Base-by-base conservation (phyloP, 257 asterid genomes). In the Solanum gracilifrons region DNA sequence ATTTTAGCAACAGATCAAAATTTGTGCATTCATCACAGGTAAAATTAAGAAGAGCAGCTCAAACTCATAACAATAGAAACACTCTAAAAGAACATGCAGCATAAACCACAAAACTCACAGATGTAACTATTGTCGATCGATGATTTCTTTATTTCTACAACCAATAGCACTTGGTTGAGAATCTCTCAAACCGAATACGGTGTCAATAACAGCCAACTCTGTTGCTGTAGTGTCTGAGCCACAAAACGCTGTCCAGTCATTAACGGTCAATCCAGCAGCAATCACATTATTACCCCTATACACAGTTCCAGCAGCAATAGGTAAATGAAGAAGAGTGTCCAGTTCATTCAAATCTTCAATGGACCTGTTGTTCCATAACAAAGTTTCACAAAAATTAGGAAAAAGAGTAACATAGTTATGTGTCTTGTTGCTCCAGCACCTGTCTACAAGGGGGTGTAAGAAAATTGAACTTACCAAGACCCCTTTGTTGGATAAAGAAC, bases 141-240 rank as follows among this genome's bases (percentile, higher is more conserved):
- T 46, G 98, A 94, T 48, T 92, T 95, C 87, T 98, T 89, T 95
- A 95, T 94, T 91, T 96, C 98, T 75, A 93, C 94, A 5, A 5
- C 93, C 98, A 64, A 95, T 89, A 11, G 95, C 92, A 85, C 94
- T 91, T 7, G 98, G 96, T 87, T 93, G 95, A 88, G 94, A 98
- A 85, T 93, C 98, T 88, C 98, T 93, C 90, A 95, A 86, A 94
- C 94, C 93, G 92, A 96, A 96, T 36, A 96, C 93, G 2, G 91
- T 93, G 90, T 95, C 98, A 7, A 94, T 90, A 8, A 95, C 97
- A 5, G 97, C 92, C 87, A 95, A 84, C 92, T 96, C 99, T 1
- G 98, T 95, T 58, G 98, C 98, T 87, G 99, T 96, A 7, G 99
- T 96, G 89, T 94, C 98, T 7, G 98, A 92, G 27, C 98, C 99